Evolutionary conservation across 2,329 filamentous ascomycete species (phyloP).

Genomic region (Acrodontium crateriforme): DNA sequence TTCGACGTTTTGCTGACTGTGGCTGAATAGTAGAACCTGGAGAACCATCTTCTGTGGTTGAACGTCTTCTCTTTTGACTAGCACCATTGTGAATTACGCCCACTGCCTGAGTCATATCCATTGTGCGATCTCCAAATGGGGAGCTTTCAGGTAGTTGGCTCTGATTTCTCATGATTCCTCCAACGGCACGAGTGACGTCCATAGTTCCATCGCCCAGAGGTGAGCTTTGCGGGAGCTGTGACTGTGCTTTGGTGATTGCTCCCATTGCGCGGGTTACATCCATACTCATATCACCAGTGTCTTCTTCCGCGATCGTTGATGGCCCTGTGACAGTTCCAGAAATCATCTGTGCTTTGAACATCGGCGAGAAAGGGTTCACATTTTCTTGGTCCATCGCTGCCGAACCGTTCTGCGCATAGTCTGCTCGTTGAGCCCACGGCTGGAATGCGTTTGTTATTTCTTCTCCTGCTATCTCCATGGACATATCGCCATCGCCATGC

Average conservation of each 20-base stretch:
- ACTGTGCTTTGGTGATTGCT: constrained; percentile 48
- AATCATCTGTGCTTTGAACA: constrained; percentile 22
- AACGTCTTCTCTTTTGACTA: constrained; percentile 28
- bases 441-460: constrained; percentile 62
- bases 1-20: constrained; percentile 22
- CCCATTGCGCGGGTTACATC: constrained; percentile 79
- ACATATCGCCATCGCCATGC: constrained; percentile 26
- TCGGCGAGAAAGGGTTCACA: constrained; percentile 34
- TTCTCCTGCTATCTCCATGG: constrained; percentile 44
- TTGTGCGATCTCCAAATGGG: constrained; percentile 30
- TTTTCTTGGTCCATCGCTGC: constrained; percentile 34
- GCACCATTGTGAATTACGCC: constrained; percentile 20
- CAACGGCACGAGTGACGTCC: constrained; percentile 79
- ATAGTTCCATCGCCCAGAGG: constrained; percentile 61
- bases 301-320: constrained; percentile 21
- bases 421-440: constrained; percentile 53
- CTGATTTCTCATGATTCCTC: constrained; percentile 53
- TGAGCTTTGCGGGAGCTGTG: background rate
- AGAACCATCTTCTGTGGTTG: constrained; percentile 24
- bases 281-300: constrained; percentile 68
- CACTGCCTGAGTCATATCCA: constrained; percentile 43
- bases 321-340: constrained; percentile 9
- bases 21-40: constrained; percentile 10
- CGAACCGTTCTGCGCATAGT: constrained; percentile 12
- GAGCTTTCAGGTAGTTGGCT: constrained; percentile 23